Evolutionary conservation across 2,329 filamentous ascomycete genomes (phyloP), one percentile per base, ranked within the genome.

Genomic region (Colletotrichum sp.): DNA sequence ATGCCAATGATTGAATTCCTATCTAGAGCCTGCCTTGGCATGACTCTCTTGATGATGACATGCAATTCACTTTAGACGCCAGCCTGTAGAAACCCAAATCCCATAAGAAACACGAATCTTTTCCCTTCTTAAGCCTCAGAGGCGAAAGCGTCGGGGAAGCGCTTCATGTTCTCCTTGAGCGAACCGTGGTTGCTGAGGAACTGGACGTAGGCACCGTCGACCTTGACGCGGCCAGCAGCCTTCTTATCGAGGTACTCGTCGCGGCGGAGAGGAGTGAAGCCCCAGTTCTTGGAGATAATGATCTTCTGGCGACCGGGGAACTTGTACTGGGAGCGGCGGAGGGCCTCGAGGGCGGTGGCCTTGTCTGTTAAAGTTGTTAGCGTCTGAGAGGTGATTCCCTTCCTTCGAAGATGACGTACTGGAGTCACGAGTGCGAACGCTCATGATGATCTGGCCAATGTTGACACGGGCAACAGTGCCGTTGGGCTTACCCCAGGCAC

Each of bases 251-350:
- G 90, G 90, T 98, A 99, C 88, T 99, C 97, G 82, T 98, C 97
- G 82, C 97, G 96, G 84, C 95, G 94, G 83, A 99, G 95, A 85
- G 96, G 96, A 77, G 97, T 99, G 94, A 99, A 99, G 82, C 97
- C 97, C 97, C 97, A 99, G 93, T 99, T 99, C 95, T 98, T 99
- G 91, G 94, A 97, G 90, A 98, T 93, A 84, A 99, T 98, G 90
- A 99, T 98, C 95, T 99, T 99, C 93, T 99, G 97, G 90, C 97
- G 96, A 88, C 97, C 97, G 81, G 97, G 97, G 95, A 99, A 99
- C 94, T 98, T 99, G 95, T 98, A 98, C 93, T 98, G 97, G 80
- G 95, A 97, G 87, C 97, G 95, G 86, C 97, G 96, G 87, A 99
- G 95, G 85, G 97, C 97, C 93, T 99, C 97, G 84, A 99, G 95